Evolutionary conservation across 2,329 filamentous ascomycete species (phyloP).

Genomic region (Aspergillus sojae): DNA sequence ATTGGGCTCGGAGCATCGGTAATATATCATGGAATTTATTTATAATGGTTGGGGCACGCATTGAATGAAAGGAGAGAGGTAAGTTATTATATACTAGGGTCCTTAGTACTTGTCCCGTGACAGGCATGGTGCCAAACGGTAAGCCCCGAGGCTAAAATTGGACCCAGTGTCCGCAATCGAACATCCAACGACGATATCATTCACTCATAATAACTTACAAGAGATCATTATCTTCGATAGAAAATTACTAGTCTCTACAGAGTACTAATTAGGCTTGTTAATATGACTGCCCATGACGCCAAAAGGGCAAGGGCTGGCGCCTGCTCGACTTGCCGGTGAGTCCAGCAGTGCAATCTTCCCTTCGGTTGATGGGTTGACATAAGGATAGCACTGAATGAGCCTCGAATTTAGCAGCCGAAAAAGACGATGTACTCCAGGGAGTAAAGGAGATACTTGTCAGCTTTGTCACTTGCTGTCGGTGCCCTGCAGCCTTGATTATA

Average conservation of each 20-base stretch:
- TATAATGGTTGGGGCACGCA: no score
- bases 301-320: conserved; percentile 2
- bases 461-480: conserved; percentile 18
- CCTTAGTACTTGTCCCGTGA: not conserved
- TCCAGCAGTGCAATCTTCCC: not conserved
- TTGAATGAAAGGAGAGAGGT: no score
- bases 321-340: conserved; percentile 3
- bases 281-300: not conserved
- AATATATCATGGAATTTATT: no score
- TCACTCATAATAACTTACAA: not conserved
- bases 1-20: no score
- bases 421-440: conserved; percentile 20
- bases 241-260: not conserved
- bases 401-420: conserved; percentile 14
- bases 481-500: conserved; percentile 16
- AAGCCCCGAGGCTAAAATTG: not conserved
- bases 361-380: not conserved
- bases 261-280: not conserved
- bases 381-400: not conserved
- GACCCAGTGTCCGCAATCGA: not conserved
- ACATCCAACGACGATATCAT: not conserved
- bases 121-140: not conserved
- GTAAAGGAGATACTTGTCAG: conserved; percentile 14
- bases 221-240: not conserved
- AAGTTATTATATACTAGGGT: not conserved